Evolutionary conservation across 1,139 yeast genomes (phyloP).

Genomic region (Yamadazyma buinensis): DNA sequence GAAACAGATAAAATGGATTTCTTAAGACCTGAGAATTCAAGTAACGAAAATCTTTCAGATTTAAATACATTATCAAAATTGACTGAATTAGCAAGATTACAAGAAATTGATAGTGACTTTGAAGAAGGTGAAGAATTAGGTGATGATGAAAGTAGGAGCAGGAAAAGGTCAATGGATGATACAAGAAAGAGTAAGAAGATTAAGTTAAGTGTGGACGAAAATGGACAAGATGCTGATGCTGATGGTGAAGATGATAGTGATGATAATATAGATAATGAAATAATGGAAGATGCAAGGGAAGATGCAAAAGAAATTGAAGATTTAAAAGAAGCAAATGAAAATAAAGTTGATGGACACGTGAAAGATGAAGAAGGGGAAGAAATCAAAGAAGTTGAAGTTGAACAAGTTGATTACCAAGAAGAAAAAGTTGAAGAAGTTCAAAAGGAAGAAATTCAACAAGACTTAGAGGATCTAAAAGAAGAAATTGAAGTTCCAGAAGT

Average conservation of each 20-base stretch:
- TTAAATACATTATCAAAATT: conserved; percentile 37
- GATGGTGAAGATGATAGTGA: conserved; percentile 2
- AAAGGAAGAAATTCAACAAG: conserved; percentile 3
- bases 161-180: conserved; percentile 6
- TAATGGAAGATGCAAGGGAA: conserved; percentile 7
- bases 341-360: too few relatives aligned
- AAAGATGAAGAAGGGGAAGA: background rate
- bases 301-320: conserved; percentile 3
- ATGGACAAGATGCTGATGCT: conserved; percentile 2
- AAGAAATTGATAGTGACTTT: conserved; percentile 34
- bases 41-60: conserved; percentile 30
- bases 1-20: conserved; percentile 76
- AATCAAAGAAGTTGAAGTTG: too few relatives aligned
- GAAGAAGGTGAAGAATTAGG: conserved; percentile 15
- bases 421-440: background rate
- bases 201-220: conserved; percentile 6
- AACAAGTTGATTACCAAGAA: too few relatives aligned
- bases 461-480: conserved; percentile 8
- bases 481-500: conserved; percentile 12
- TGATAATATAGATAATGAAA: background rate
- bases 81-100: conserved; percentile 40
- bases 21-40: conserved; percentile 34
- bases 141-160: conserved; percentile 10
- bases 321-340: background rate
- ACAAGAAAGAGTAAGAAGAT: background rate